Conservation (phyloP, 441 rosid genomes). For the Viola pubescens region DNA sequence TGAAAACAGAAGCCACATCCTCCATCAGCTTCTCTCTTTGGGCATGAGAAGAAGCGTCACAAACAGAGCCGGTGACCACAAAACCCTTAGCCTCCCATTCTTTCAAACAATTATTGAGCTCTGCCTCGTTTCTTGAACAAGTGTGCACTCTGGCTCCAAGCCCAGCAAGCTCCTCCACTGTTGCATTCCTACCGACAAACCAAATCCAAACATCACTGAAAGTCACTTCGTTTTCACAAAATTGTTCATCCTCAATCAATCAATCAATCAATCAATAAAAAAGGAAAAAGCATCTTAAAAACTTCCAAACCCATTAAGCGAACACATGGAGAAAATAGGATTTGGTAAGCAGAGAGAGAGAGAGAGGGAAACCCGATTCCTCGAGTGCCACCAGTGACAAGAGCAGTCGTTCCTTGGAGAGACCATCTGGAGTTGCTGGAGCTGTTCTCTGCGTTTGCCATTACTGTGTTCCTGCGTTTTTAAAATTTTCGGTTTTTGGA, state of each 20-base stretch:
- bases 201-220: neutral
- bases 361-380: conserved; percentile 35
- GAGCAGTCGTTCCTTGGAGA: conserved; percentile 36
- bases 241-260: neutral
- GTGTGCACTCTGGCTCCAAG: conserved; percentile 28
- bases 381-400: conserved; percentile 49
- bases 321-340: neutral
- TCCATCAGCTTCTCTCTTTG: conserved; percentile 21
- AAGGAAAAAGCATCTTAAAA: neutral
- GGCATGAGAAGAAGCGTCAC: conserved; percentile 19
- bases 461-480: neutral
- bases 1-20: conserved; percentile 17
- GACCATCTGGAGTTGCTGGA: conserved; percentile 38
- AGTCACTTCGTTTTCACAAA: neutral
- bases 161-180: conserved; percentile 24
- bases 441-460: conserved; percentile 25
- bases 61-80: conserved; percentile 23
- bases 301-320: neutral
- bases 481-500: neutral
- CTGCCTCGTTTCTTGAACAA: conserved; percentile 24
- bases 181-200: conserved; percentile 16
- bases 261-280: neutral
- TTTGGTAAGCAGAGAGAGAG: neutral
- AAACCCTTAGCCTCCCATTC: conserved; percentile 23
- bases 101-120: conserved; percentile 19